Evolutionary conservation across 1,284 basidiomycete species (phyloP), one percentile per base, ranked within the genome.

Genomic region (Puccinia polysora): DNA sequence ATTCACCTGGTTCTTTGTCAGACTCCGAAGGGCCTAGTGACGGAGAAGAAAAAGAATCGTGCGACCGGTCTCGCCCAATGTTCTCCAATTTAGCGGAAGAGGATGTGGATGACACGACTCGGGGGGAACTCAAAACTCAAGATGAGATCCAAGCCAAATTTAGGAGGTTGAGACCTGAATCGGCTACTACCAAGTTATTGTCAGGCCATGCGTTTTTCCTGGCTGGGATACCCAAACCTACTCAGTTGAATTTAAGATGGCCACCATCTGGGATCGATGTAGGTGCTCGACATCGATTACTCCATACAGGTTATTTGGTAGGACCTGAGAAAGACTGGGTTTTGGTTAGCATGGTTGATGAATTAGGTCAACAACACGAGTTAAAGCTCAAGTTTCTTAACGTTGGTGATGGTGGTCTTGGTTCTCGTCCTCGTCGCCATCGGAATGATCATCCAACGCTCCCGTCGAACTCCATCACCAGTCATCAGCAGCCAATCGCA

Each of bases 161-260:
- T 45, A 45, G n/a, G 40, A 32, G 5, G 58, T 38, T 18, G 36
- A 60, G 23, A 18, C 20, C 15, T 18, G 32, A 23, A 23, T 60
- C 8, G 8, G 25, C 36, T 38, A 40, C n/a, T 45, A 45, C 10
- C 23, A 63, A 59, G 45, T 30, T 60, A 2, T 38, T 52, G 25
- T 60, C 47, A 6, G 68, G 68, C 2, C 58, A 60, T 23, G 68
- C 68, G 8, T 70, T 52, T 23, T 70, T 50, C 49, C 47, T 70
- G 1, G 38, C 15, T 34, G 65, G 65, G 28, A 56, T 60, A 34
- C 53, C 25, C 30, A 62, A 62, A 14, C 68, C 56, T 2, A 38
- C 47, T 23, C 58, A 62, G 12, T 49, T 60, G n/a, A 70, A 70
- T 34, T 30, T 70, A 8, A 28, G 68, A n/a, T 70, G 68, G 68